These are phyloP conservation scores for Rhododendron kiyosumense DNA, from an alignment of 148 eudicot species.

Conservation along the genomic window DNA sequence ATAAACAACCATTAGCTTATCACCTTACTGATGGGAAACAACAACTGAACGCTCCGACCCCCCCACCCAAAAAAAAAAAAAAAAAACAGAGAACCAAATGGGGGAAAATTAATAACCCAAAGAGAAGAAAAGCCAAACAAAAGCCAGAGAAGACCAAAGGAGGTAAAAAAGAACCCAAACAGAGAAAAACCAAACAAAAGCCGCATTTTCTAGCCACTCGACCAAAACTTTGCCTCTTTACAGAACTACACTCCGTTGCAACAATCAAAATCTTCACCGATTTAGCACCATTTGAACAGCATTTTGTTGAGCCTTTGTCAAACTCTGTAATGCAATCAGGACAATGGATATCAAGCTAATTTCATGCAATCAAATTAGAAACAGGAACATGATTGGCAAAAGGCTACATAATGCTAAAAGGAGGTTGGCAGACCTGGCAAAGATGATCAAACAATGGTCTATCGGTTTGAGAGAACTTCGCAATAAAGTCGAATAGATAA, in stretches of 20 bases:
- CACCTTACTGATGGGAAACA: background rate
- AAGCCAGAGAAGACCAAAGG: background rate
- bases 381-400: background rate
- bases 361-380: background rate
- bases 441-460: conserved; percentile 58
- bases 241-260: background rate
- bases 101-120: background rate
- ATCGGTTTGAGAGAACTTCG: conserved; percentile 63
- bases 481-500: conserved; percentile 62
- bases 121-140: background rate
- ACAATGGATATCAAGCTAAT: background rate
- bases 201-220: background rate
- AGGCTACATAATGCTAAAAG: background rate
- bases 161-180: background rate
- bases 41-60: background rate
- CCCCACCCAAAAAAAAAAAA: too few species aligned
- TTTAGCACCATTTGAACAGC: conserved; percentile 54
- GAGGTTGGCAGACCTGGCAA: conserved; percentile 52
- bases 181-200: background rate
- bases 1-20: background rate
- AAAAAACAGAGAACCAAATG: background rate
- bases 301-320: conserved; percentile 60
- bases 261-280: conserved; percentile 24
- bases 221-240: conserved; percentile 3
- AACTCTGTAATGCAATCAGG: conserved; percentile 44